Evolutionary conservation across 1,139 yeast species (phyloP).

Genomic region (Pichiaceae sp.): DNA sequence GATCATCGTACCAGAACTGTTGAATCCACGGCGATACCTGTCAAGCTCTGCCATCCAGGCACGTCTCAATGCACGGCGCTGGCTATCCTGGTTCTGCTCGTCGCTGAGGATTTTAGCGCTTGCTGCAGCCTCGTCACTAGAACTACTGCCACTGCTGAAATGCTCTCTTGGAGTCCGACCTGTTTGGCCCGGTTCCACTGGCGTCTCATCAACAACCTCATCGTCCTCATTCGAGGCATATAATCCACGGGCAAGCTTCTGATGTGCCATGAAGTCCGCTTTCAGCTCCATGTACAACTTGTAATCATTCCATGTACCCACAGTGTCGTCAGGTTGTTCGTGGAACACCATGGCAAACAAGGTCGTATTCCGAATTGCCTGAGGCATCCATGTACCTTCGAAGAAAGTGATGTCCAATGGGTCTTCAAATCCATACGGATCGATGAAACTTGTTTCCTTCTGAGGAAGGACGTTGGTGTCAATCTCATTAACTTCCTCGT

Average conservation of each 20-base stretch:
- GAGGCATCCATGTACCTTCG: slow-evolving; percentile 82
- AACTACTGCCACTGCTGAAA: neutral
- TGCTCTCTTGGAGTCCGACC: neutral
- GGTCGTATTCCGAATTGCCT: slow-evolving; percentile 77
- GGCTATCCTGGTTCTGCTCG: slow-evolving; percentile 2
- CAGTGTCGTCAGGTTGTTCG: slow-evolving; percentile 89
- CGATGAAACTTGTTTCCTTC: slow-evolving; percentile 41
- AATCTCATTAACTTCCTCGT: slow-evolving; percentile 18
- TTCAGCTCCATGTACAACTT: slow-evolving; percentile 55
- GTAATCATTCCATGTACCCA: slow-evolving; percentile 83
- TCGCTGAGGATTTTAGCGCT: neutral
- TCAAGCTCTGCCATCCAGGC: slow-evolving; percentile 21
- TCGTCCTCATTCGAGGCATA: neutral
- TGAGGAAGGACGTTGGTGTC: slow-evolving; percentile 20
- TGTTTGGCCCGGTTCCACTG: neutral
- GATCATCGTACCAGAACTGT: neutral
- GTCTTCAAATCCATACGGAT: slow-evolving; percentile 83
- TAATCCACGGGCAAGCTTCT: slow-evolving; percentile 26
- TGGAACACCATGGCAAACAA: slow-evolving; percentile 82
- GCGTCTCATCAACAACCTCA: neutral
- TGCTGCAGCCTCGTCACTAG: neutral
- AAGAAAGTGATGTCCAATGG: slow-evolving; percentile 74
- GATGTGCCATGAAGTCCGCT: slow-evolving; percentile 49
- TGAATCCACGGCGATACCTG: slow-evolving; percentile 14
- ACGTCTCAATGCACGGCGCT: slow-evolving; percentile 13